Evolutionary conservation across 306 rosid species (phyloP).

Genomic region (Alnus rubra): DNA sequence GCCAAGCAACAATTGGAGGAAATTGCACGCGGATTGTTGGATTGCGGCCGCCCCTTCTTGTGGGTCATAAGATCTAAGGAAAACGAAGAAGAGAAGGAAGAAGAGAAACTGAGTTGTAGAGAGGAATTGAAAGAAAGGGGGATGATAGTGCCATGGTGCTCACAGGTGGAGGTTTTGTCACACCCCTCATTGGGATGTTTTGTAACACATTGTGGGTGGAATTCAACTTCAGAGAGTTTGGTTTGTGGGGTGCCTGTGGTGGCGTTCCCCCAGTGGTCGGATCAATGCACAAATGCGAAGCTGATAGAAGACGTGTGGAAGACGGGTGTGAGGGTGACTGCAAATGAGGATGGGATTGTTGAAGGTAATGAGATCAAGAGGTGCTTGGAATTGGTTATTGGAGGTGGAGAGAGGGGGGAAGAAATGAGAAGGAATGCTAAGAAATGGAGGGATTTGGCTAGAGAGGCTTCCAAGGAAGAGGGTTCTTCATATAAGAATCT

Average conservation of each 20-base stretch:
- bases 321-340: slow-evolving; percentile 43
- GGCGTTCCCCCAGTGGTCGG: slow-evolving; percentile 50
- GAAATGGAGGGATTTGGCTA: slow-evolving; percentile 46
- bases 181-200: slow-evolving; percentile 52
- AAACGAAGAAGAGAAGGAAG: slow-evolving; percentile 3
- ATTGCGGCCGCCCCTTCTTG: slow-evolving; percentile 40
- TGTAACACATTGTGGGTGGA: slow-evolving; percentile 60
- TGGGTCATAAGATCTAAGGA: slow-evolving; percentile 48
- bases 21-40: slow-evolving; percentile 50
- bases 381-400: slow-evolving; percentile 56
- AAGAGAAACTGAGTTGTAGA: slow-evolving; percentile 6
- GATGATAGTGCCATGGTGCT: slow-evolving; percentile 54
- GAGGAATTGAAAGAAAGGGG: slow-evolving; percentile 44
- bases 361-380: slow-evolving; percentile 39
- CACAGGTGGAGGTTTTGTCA: slow-evolving; percentile 54
- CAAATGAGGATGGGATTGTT: slow-evolving; percentile 37
- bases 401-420: slow-evolving; percentile 32
- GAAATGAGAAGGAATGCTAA: slow-evolving; percentile 40
- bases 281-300: slow-evolving; percentile 58
- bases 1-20: slow-evolving; percentile 55
- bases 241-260: slow-evolving; percentile 49
- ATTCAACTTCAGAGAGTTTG: slow-evolving; percentile 48
- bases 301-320: slow-evolving; percentile 47
- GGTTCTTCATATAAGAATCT: slow-evolving; percentile 42
- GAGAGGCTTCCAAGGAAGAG: slow-evolving; percentile 39